These are phyloP conservation scores for Diaporthe sp. DNA, from an alignment of 2,329 filamentous ascomycete species.

Conservation along the genomic window DNA sequence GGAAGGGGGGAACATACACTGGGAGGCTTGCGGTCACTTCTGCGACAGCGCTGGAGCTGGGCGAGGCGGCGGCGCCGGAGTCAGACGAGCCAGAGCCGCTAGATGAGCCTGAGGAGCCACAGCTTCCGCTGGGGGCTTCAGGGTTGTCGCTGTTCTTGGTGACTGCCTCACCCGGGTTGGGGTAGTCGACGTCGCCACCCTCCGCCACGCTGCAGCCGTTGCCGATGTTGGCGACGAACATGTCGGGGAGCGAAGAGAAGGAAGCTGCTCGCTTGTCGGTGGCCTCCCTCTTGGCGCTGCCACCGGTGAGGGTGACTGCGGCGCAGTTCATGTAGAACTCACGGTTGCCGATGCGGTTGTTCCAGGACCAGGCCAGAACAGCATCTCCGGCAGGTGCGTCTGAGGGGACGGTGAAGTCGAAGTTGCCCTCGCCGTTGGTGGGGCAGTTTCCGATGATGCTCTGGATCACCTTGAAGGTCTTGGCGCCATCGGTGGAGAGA, in stretches of 20 bases:
- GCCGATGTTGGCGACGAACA: conserved; percentile 79
- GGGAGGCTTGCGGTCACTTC: conserved; percentile 1
- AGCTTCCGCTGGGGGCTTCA: conserved; percentile 54
- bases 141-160: conserved; percentile 54
- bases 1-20: neutral
- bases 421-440: conserved; percentile 60
- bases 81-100: conserved; percentile 45
- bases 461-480: conserved; percentile 77
- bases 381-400: conserved; percentile 73
- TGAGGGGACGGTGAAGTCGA: conserved; percentile 76
- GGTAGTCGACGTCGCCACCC: conserved; percentile 73
- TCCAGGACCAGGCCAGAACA: conserved; percentile 83
- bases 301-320: conserved; percentile 71
- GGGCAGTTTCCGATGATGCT: conserved; percentile 71
- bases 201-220: conserved; percentile 72
- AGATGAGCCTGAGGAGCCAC: conserved; percentile 50
- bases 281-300: conserved; percentile 46
- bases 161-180: conserved; percentile 73
- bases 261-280: conserved; percentile 52
- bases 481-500: conserved; percentile 80
- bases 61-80: conserved; percentile 42
- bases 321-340: conserved; percentile 94
- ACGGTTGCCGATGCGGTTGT: conserved; percentile 82
- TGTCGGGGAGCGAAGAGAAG: conserved; percentile 71
- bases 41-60: conserved; percentile 33